Evolutionary conservation across 805 yeast species (phyloP), one percentile per base, ranked within the genome.

Genomic region (Candida qinlingensis): DNA sequence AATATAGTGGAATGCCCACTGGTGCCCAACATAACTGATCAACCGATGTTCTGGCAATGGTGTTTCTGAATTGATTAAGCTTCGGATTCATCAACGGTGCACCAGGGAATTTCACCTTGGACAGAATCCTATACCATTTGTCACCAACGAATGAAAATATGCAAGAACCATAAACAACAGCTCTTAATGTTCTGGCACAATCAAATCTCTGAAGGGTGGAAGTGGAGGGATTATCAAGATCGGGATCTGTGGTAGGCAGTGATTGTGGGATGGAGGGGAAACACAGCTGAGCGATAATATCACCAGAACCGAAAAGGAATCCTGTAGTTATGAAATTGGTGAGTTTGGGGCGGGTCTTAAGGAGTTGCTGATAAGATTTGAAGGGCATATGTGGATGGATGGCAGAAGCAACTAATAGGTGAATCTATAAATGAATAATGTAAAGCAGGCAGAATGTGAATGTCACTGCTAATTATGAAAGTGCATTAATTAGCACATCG

Each of bases 21-120:
- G 97, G 97, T 0, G 96, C 88, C 75, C 88, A 88, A 0, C 74
- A 52, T 29, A 78, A 57, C 62, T 90, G 97, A 65, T 91, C 97
- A 7, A 77, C 73, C 0, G 76, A 74, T 12, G 86, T 89, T 43
- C 88, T 67, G 8, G 69, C 60, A 1, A 69, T 25, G 0, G 79
- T 71, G 51, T 78, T 73, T 27, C 54, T 49, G 49, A 59, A 41
- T 31, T 57, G 53, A 36, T 57, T 58, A 4, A 49, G 39, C 2
- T 59, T 52, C 9, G 54, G 49, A 4, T 56, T 56, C 1, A 29
- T 7, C 3, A 59, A 39, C 0, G 52, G 50, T 1, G 49, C 41
- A 3, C 53, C 51, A 3, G 79, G 79, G 44, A 74, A 63, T 33
- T 66, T 61, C 3, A 81, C 62, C 26, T 60, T 65, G 34, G 72